These are phyloP conservation scores for Halophytophthora batemanensis DNA, from an alignment of 352 stramenopile species.

Conservation along the genomic window DNA sequence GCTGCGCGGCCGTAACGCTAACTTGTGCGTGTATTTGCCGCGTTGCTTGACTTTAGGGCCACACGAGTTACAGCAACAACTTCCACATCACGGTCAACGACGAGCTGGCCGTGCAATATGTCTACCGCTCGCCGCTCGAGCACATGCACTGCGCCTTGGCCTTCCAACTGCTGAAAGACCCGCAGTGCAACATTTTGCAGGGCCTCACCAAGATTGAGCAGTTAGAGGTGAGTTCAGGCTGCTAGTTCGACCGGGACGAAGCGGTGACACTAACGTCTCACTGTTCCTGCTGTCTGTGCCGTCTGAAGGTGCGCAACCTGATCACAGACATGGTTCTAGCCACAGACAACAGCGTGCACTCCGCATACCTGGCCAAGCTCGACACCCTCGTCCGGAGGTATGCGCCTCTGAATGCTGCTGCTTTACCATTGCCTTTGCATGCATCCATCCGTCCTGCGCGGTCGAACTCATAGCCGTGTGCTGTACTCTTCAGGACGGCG, in stretches of 20 bases:
- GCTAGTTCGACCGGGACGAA: too few relatives aligned
- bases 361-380: slow-evolving; percentile 71
- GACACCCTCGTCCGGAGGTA: slow-evolving; percentile 67
- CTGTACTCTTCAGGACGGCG: slow-evolving; percentile 19
- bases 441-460: not conserved
- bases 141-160: slow-evolving; percentile 85
- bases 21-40: not conserved
- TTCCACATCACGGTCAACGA: slow-evolving; percentile 85
- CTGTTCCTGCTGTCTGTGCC: not conserved
- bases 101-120: slow-evolving; percentile 76
- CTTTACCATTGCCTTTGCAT: not conserved
- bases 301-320: slow-evolving; percentile 52
- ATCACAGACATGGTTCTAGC: slow-evolving; percentile 86
- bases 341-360: slow-evolving; percentile 87
- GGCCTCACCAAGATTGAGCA: slow-evolving; percentile 73
- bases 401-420: not conserved
- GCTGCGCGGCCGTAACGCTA: not conserved
- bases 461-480: too few relatives aligned
- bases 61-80: slow-evolving; percentile 87
- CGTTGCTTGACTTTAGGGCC: slow-evolving; percentile 32
- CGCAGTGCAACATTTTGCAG: slow-evolving; percentile 70
- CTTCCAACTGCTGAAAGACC: slow-evolving; percentile 72
- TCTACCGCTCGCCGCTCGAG: slow-evolving; percentile 82
- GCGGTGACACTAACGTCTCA: slow-evolving; percentile 1
- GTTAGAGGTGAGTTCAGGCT: slow-evolving; percentile 41